Conservation (phyloP, 768 basidiomycete species). For the Phylloporus sp. region DNA sequence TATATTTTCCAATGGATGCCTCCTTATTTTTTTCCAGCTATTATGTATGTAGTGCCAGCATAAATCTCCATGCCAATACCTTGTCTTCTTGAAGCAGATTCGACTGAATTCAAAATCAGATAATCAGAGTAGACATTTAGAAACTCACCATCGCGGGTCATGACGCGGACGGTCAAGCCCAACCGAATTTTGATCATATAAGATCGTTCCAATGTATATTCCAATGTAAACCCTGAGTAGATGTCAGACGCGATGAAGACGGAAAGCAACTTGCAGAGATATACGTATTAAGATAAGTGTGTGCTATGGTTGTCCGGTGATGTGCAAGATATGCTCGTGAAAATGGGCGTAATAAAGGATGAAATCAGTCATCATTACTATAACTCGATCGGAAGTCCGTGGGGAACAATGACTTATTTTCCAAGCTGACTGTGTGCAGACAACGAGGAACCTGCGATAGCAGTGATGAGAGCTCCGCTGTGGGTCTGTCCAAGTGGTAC, state of each 20-base stretch:
- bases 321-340: slow-evolving; percentile 15
- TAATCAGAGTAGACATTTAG: background rate
- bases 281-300: slow-evolving; percentile 12
- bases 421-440: slow-evolving; percentile 17
- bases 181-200: too few species aligned
- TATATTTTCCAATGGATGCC: background rate
- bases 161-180: too few species aligned
- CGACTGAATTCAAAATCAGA: too few species aligned
- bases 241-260: slow-evolving; percentile 4
- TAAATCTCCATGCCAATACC: too few species aligned
- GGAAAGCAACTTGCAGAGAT: slow-evolving; percentile 11
- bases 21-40: too few species aligned
- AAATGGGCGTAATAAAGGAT: slow-evolving; percentile 10
- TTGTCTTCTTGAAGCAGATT: too few species aligned
- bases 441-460: slow-evolving; percentile 44
- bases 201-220: background rate
- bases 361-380: slow-evolving; percentile 8
- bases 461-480: slow-evolving; percentile 53
- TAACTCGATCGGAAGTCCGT: background rate
- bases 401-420: slow-evolving; percentile 10
- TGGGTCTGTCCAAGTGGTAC: slow-evolving; percentile 49
- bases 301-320: slow-evolving; percentile 24
- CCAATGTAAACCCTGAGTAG: slow-evolving; percentile 1
- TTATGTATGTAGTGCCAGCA: too few species aligned
- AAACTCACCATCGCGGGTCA: too few species aligned